Conservation (phyloP, 495 filamentous ascomycete genomes). For the Penicillium cataractarum region DNA sequence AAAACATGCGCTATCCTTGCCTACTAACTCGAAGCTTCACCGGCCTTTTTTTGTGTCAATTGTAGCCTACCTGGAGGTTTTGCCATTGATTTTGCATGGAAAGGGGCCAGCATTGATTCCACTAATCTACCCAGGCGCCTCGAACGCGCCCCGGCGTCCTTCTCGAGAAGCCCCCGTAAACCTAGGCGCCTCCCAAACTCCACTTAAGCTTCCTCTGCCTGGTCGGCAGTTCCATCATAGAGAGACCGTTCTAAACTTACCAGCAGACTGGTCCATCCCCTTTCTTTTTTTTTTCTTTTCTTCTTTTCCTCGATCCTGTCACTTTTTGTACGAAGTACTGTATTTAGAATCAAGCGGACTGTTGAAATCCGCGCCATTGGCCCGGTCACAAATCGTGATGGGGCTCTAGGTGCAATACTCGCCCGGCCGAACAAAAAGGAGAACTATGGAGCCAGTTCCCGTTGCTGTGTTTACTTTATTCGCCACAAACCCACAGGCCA, state of each 20-base stretch:
- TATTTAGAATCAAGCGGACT: slow-evolving; percentile 15
- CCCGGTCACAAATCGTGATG: background rate
- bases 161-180: background rate
- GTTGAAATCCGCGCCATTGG: background rate
- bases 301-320: too few relatives aligned
- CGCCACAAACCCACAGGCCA: too few relatives aligned
- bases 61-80: background rate
- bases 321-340: background rate
- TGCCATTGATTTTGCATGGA: background rate
- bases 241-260: background rate
- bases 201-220: slow-evolving; percentile 2
- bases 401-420: too few relatives aligned
- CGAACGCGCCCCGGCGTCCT: background rate
- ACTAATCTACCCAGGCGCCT: background rate
- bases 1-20: background rate
- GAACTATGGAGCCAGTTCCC: slow-evolving; percentile 16
- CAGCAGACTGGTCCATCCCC: slow-evolving; percentile 1
- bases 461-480: slow-evolving; percentile 1
- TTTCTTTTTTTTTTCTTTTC: background rate
- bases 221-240: background rate
- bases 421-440: slow-evolving; percentile 6
- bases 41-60: background rate
- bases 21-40: background rate
- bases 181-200: background rate
- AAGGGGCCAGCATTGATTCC: background rate